Evolutionary conservation across 2,329 filamentous ascomycete genomes (phyloP), one percentile per base, ranked within the genome.

Genomic region (Gaeumannomyces sp.): DNA sequence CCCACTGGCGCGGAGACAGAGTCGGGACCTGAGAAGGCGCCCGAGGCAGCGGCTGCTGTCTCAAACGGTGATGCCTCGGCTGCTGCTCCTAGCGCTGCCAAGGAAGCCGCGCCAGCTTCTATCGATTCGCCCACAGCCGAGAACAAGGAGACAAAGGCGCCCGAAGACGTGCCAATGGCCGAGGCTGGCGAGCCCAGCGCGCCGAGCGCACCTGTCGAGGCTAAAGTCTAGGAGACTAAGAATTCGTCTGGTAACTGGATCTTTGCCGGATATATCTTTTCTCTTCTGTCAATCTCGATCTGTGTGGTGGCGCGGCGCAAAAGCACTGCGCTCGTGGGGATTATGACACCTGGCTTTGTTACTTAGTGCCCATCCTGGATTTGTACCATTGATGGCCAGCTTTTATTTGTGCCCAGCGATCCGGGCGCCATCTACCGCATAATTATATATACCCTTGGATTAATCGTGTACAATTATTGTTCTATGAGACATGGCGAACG

Each of bases 241-340:
- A 60, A 22, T 22, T 38, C 19, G n/a, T 60, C 22, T 35, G 61
- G 59, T 0, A 67, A 68, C 45, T 65, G 64, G 28, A 66, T 65
- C 3, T 68, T 69, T 68, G 67, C 66, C 66, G 14, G 68, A 69
- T 16, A 62, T 61, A 29, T 25, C 8, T 62, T 62, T 33, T 50
- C 13, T 50, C 8, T 25, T n/a, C 45, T 53, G 6, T 19, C 22
- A 0, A 53, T 53, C 45, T n/a, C 45, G 16, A 38, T n/a, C 22
- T 10, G 45, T 53, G 45, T 22, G 45, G 22, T 8, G 19, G 7
- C 45, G 45, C 22, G 22, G 45, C 45, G 19, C 45, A 53, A 53
- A 38, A 14, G 19, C 45, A 5, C 19, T 2, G 19, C 19, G 13
- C 19, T n/a, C 19, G 1, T 50, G 45, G 45, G 6, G 45, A 5